Base-by-base conservation (phyloP, 257 asterid genomes). In the Scutellaria baicalensis region DNA sequence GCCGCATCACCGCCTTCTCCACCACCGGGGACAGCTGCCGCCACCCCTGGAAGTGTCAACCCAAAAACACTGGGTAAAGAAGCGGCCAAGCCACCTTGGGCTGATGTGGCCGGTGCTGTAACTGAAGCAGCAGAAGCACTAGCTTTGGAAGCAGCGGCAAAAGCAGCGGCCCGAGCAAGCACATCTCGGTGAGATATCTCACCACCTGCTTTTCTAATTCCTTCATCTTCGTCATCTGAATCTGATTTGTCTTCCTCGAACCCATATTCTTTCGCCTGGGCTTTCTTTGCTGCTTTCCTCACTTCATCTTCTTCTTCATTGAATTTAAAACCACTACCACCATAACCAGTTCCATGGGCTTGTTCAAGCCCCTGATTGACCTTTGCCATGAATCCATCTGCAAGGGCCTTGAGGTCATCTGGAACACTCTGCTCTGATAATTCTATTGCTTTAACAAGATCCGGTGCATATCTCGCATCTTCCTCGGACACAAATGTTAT, bases 281-380 rank as follows among this genome's bases (percentile, higher is more conserved):
- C 97, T 80, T 91, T 91, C 85, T 89, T 89, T 18, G 93, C 95
- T 0, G 97, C 96, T 82, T 65, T 87, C 73, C 96, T 85, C 70
- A 86, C 89, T 70, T 91, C 97, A 69, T 91, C 97, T 76, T 91
- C 97, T 80, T 84, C 97, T 80, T 91, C 93, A 21, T 91, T 91
- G 68, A 91, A 91, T 68, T 91, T 91, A 78, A 89, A 89, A 59
- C 97, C 96, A 54, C 95, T 89, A 13, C 96, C 97, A 47, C 97
- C 95, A 44, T 87, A 91, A 52, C 97, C 97, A 40, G 97, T 89
- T 12, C 96, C 97, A 47, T 89, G 97, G 63, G 86, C 86, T 70
- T 83, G 96, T 81, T 87, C 97, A 48, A 87, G 83, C 64, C 97
- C 97, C 74, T 91, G 97, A 75, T 84, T 89, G 52, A 89, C 96